These are phyloP conservation scores for Shiraia bambusicola DNA, from an alignment of 2,329 filamentous ascomycete genomes.

Conservation along the genomic window DNA sequence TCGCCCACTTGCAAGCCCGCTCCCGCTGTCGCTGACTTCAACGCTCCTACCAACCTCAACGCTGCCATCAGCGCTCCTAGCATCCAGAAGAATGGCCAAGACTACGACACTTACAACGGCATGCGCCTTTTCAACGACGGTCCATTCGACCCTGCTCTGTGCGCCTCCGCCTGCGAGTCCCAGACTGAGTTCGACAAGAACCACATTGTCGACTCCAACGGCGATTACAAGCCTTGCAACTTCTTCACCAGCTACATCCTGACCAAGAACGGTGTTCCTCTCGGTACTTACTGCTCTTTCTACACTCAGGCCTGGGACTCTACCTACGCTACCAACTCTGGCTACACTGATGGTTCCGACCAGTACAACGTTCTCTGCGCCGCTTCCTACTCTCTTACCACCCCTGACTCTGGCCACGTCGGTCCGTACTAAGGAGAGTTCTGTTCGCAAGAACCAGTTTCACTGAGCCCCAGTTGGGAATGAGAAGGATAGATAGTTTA, in stretches of 20 bases:
- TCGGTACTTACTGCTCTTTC: conserved; percentile 42
- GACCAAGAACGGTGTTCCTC: conserved; percentile 35
- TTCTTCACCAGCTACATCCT: conserved; percentile 45
- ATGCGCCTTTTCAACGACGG: conserved; percentile 32
- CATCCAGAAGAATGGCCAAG: conserved; percentile 8
- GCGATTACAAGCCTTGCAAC: conserved; percentile 40
- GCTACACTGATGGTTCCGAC: conserved; percentile 21
- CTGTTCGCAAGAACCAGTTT: no score
- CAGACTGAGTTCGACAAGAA: conserved; percentile 40
- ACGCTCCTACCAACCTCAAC: conserved; percentile 13
- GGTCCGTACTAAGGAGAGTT: no score
- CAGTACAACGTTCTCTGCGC: conserved; percentile 14
- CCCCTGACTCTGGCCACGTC: conserved; percentile 7
- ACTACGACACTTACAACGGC: conserved; percentile 29
- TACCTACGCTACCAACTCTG: conserved; percentile 25
- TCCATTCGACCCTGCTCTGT: conserved; percentile 32
- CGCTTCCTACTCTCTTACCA: conserved; percentile 9
- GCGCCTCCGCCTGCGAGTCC: conserved; percentile 39
- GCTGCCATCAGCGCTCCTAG: conserved; percentile 33
- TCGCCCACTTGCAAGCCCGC: conserved; percentile 4
- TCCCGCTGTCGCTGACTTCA: conserved; percentile 17
- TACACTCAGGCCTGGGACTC: conserved; percentile 24
- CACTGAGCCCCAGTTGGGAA: no score
- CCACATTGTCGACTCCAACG: conserved; percentile 24
- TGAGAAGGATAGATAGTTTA: no score